Conservation (phyloP, 768 basidiomycete species). For the Leccinum pellstonianum region DNA sequence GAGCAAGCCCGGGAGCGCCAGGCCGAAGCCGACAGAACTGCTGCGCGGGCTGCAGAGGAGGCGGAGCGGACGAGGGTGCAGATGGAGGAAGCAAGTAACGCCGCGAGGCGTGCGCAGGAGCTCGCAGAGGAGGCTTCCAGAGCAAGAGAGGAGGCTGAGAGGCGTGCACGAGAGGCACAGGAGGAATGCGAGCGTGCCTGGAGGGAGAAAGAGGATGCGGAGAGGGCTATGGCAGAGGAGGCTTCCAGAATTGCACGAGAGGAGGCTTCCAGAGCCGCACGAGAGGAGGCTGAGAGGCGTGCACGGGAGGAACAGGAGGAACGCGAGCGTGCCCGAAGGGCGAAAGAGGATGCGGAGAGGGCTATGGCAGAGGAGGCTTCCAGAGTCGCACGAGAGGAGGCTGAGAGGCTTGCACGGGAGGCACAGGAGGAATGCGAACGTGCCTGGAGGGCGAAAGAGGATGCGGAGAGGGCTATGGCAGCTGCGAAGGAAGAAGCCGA, state of each 20-base stretch:
- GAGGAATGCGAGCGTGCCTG: slow-evolving; percentile 4
- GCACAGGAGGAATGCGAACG: slow-evolving; percentile 8
- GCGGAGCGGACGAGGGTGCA: slow-evolving; percentile 4
- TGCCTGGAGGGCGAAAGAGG: slow-evolving; percentile 1
- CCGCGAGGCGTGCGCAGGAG: slow-evolving; percentile 1
- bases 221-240: background rate
- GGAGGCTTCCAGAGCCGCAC: background rate
- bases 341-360: background rate
- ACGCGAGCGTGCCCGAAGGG: background rate
- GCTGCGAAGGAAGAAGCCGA: slow-evolving; percentile 5
- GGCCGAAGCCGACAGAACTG: slow-evolving; percentile 6
- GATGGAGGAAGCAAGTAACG: slow-evolving; percentile 6
- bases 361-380: slow-evolving; percentile 1
- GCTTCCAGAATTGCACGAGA: background rate
- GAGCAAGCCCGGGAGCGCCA: slow-evolving; percentile 4
- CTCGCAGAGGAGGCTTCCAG: slow-evolving; percentile 6
- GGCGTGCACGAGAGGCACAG: background rate
- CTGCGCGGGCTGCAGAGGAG: slow-evolving; percentile 11
- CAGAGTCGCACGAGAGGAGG: slow-evolving; percentile 5
- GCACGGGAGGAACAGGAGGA: background rate
- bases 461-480: slow-evolving; percentile 3
- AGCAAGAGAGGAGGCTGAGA: too few relatives aligned
- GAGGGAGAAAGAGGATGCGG: slow-evolving; percentile 5
- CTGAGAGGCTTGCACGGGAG: slow-evolving; percentile 1
- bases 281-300: too few relatives aligned